phyloP scores from a whole-genome alignment of 345 rosid species.

The Excoecaria agallocha region DNA sequence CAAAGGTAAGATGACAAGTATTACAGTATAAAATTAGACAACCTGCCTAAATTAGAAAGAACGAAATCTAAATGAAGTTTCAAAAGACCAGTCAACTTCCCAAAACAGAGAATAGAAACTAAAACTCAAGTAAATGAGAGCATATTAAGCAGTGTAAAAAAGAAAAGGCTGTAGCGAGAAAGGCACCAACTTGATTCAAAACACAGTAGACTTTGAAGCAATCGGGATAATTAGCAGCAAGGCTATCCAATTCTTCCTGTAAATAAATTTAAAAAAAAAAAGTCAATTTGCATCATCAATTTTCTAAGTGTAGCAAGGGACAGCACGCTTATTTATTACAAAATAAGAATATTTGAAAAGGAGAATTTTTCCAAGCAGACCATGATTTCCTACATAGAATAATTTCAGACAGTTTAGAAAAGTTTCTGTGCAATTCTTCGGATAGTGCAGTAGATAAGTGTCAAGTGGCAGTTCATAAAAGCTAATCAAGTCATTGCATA shows the following conservation, averaged over 20 bases:
- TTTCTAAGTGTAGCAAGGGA: background rate
- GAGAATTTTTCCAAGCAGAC: background rate
- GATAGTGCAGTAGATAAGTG: background rate
- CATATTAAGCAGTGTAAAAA: background rate
- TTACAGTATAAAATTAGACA: background rate
- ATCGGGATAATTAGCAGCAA: slow-evolving; percentile 58
- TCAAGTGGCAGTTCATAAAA: background rate
- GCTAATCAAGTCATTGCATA: background rate
- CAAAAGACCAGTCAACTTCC: background rate
- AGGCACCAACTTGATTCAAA: slow-evolving; percentile 74
- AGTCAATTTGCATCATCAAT: background rate
- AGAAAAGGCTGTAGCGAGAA: background rate
- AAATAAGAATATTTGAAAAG: background rate
- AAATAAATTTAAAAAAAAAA: slow-evolving; percentile 15
- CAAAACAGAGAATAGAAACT: background rate
- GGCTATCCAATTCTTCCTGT: slow-evolving; percentile 85
- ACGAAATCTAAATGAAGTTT: background rate
- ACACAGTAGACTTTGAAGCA: slow-evolving; percentile 75
- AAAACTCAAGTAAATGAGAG: background rate
- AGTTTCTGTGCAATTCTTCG: background rate
- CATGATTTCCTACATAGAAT: background rate
- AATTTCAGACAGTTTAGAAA: background rate
- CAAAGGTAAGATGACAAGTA: background rate
- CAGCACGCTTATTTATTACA: background rate
- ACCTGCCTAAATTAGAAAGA: background rate